Conservation (phyloP, 1,139 yeast species). For the Hyphopichia burtonii region DNA sequence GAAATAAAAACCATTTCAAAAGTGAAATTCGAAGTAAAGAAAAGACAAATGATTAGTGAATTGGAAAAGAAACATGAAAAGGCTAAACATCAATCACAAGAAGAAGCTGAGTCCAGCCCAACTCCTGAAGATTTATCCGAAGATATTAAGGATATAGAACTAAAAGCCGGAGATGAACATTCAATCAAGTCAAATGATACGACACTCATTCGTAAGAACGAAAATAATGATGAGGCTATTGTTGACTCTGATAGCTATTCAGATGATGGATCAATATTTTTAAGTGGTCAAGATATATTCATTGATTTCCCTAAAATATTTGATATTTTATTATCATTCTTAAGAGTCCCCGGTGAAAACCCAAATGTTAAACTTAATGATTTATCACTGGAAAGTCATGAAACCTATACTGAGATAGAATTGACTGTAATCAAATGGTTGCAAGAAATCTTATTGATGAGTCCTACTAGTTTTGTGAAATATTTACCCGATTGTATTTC, state of each 20-base stretch:
- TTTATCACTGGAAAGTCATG: slow-evolving; percentile 37
- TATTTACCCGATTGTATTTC: slow-evolving; percentile 49
- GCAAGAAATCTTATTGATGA: slow-evolving; percentile 66
- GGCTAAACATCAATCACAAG: not conserved
- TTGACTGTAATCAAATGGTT: slow-evolving; percentile 83
- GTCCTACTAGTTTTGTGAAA: slow-evolving; percentile 74
- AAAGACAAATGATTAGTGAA: slow-evolving; percentile 25
- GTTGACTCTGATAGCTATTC: slow-evolving; percentile 9
- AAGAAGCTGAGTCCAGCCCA: not conserved
- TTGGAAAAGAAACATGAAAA: slow-evolving; percentile 5
- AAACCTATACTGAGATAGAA: slow-evolving; percentile 71
- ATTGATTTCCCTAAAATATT: slow-evolving; percentile 81
- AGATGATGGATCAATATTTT: slow-evolving; percentile 45
- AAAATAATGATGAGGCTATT: slow-evolving; percentile 5
- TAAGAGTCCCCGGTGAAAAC: slow-evolving; percentile 48
- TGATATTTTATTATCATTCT: slow-evolving; percentile 73
- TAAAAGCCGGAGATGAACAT: slow-evolving; percentile 9
- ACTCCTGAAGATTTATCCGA: not conserved
- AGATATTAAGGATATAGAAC: not conserved
- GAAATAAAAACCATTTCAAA: slow-evolving; percentile 77
- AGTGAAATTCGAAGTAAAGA: slow-evolving; percentile 53
- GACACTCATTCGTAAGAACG: slow-evolving; percentile 14
- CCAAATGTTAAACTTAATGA: slow-evolving; percentile 23
- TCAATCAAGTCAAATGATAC: slow-evolving; percentile 25
- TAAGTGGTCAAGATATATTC: slow-evolving; percentile 84